phyloP scores from a whole-genome alignment of 129 eudicot genomes.

The Rutidosis leptorrhynchoides region DNA sequence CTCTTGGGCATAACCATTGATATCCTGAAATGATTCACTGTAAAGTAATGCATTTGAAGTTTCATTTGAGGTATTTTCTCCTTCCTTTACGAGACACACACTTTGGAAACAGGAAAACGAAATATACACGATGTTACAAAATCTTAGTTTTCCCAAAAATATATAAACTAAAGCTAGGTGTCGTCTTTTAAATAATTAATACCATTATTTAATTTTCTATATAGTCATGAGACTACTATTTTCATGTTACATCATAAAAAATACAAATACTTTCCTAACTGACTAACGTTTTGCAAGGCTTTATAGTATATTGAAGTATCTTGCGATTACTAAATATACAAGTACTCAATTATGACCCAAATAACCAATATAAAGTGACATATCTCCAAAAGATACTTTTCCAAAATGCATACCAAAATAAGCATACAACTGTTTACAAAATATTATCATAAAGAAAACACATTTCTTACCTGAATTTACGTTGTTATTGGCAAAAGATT shows the following conservation, averaged over 20 bases:
- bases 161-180: neutral
- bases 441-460: neutral
- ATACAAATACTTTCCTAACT: neutral
- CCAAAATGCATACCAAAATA: neutral
- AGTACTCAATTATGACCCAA: neutral
- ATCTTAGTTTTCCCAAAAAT: neutral
- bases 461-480: slow-evolving; percentile 28
- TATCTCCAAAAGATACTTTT: neutral
- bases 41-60: neutral
- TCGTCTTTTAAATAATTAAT: neutral
- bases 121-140: neutral
- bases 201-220: neutral
- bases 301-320: neutral
- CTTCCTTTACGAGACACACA: neutral
- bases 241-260: neutral
- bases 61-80: neutral
- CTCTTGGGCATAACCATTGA: neutral
- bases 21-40: neutral
- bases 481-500: slow-evolving; percentile 47
- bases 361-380: neutral
- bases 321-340: neutral
- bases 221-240: neutral
- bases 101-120: neutral
- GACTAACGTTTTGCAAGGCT: neutral
- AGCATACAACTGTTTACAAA: neutral